These are phyloP conservation scores for Ogataea populi-albae DNA, from an alignment of 805 yeast species.

Conservation along the genomic window DNA sequence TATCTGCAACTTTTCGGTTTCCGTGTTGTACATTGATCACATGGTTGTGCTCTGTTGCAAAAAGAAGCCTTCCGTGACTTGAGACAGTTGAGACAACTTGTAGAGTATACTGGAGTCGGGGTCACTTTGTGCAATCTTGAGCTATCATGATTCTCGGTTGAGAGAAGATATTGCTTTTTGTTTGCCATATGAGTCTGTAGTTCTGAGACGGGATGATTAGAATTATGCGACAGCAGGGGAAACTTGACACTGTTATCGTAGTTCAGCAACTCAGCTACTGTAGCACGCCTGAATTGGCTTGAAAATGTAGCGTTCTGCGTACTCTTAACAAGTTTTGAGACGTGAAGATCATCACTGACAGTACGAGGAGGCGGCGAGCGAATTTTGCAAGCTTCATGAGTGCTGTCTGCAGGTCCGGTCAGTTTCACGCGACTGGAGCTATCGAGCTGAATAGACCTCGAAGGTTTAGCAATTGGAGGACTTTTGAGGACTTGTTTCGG, in stretches of 20 bases:
- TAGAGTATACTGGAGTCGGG: slow-evolving; percentile 5
- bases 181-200: not conserved
- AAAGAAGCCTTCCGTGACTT: slow-evolving; percentile 4
- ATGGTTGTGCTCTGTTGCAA: slow-evolving; percentile 11
- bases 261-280: not conserved
- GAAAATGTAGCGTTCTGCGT: not conserved
- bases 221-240: not conserved
- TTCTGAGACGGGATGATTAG: not conserved
- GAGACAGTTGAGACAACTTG: slow-evolving; percentile 10
- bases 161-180: not conserved
- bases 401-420: not conserved
- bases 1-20: slow-evolving; percentile 5
- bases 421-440: not conserved
- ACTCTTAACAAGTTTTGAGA: too few species aligned
- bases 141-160: slow-evolving; percentile 1
- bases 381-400: not conserved
- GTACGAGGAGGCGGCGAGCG: too few species aligned
- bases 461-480: not conserved
- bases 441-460: not conserved
- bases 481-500: not conserved
- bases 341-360: too few species aligned
- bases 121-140: not conserved
- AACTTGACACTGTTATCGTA: not conserved
- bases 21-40: slow-evolving; percentile 9
- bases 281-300: not conserved